Base-by-base conservation (phyloP, 495 filamentous ascomycete species). In the Tuber borchii region DNA sequence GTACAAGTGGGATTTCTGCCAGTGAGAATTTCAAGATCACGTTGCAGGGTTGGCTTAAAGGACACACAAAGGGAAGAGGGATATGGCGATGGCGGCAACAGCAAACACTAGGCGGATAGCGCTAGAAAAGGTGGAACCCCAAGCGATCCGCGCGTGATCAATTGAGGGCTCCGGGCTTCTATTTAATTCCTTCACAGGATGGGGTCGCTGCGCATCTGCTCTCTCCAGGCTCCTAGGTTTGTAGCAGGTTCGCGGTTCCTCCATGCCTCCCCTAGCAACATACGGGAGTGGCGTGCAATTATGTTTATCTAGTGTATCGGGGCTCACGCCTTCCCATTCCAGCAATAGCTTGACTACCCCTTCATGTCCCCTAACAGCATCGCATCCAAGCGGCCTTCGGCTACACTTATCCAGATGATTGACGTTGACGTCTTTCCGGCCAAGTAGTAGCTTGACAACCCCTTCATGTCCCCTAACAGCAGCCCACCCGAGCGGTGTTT, bases 41-140 rank as follows among this genome's bases (percentile, higher is more conserved):
- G 5, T 48, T 20, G 6, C 19, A 19, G 45, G 45, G 6, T 0
- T 48, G 17, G 3, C 1, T 2, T 48, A 20, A 48, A 48, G 17
- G 17, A 8, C 17, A 7, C 8, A 0, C 0, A 19, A 12, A 1
- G 22, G 6, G 20, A 0, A n/a, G 46, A 20, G 6, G 8, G 8
- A 51, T 20, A 51, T 51, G 20, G 20, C 0, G 20, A 22, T n/a
- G 20, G 5, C 46, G 0, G 6, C 46, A 20, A 7, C 7, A 51
- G 20, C 46, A 2, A 6, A 20, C 20, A n/a, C 20, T 8, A n/a
- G 46, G 6, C 46, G 46, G 20, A 9, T 22, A 20, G 46, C 5
- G 1, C 19, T 20, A 19, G 46, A 51, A 22, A n/a, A n/a, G 46
- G 20, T 1, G 46, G 19, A 22, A 48, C 8, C 20, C 7, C 20